These are phyloP conservation scores for Colletotrichum sidae DNA, from an alignment of 2,329 filamentous ascomycete genomes.

Conservation along the genomic window DNA sequence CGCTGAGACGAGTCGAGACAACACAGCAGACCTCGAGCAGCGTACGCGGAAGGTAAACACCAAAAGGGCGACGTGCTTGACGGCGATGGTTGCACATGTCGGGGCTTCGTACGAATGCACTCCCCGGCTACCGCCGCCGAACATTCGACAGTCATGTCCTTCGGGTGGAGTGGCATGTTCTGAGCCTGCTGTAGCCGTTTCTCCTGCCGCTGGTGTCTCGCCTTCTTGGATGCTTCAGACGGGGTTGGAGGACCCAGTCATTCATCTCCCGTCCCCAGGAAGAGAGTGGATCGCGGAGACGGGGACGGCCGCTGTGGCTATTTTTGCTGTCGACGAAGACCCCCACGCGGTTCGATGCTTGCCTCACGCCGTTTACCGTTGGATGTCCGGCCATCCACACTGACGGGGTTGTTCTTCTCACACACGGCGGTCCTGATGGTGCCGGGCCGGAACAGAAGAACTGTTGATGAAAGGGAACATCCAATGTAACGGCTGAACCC, in stretches of 20 bases:
- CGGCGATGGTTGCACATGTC: conserved; percentile 3
- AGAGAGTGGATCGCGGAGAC: conserved; percentile 27
- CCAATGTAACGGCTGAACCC: conserved; percentile 3
- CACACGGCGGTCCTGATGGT: not conserved
- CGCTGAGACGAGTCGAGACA: too few relatives aligned
- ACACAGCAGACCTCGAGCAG: too few relatives aligned
- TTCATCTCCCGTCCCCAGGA: conserved; percentile 7
- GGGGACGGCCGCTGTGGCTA: conserved; percentile 26
- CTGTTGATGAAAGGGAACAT: conserved; percentile 4
- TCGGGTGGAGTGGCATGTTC: conserved; percentile 11
- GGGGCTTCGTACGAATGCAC: conserved; percentile 1
- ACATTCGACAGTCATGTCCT: conserved; percentile 29
- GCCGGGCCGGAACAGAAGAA: not conserved
- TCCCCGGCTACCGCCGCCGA: conserved; percentile 21
- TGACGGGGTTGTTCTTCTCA: too few relatives aligned
- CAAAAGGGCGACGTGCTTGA: not conserved
- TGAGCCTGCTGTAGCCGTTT: conserved; percentile 16
- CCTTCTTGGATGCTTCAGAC: too few relatives aligned
- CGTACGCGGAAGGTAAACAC: conserved; percentile 5
- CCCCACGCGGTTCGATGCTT: conserved; percentile 32
- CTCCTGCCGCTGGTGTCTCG: conserved; percentile 1
- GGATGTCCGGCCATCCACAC: too few relatives aligned
- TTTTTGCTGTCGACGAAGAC: conserved; percentile 26
- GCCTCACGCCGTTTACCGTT: too few relatives aligned
- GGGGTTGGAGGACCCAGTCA: too few relatives aligned